phyloP scores from a whole-genome alignment of 2,329 filamentous ascomycete genomes.

The Trichophyton mentagrophytes region DNA sequence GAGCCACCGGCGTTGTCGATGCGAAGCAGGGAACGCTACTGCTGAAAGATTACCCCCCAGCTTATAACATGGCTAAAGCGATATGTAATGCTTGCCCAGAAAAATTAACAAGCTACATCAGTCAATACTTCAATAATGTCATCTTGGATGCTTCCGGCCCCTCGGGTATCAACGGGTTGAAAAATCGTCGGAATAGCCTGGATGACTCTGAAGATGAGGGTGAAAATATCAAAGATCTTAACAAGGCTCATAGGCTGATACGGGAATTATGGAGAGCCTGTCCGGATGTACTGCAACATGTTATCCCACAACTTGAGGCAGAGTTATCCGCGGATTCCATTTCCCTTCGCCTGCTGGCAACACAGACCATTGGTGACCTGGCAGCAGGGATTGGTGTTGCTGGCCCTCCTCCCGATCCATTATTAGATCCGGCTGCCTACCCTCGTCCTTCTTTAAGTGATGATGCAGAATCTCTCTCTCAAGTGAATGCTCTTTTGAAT shows the following conservation, averaged over 20 bases:
- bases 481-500: conserved; percentile 56
- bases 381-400: conserved; percentile 86
- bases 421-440: conserved; percentile 70
- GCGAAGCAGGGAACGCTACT: conserved; percentile 69
- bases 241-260: conserved; percentile 78
- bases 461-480: conserved; percentile 38
- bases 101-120: conserved; percentile 88
- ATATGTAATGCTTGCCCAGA: conserved; percentile 82
- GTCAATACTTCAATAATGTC: conserved; percentile 93
- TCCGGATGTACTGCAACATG: conserved; percentile 77
- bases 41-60: conserved; percentile 77
- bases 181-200: conserved; percentile 37
- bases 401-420: conserved; percentile 60
- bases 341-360: conserved; percentile 72
- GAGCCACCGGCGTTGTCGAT: conserved; percentile 45
- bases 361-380: conserved; percentile 90
- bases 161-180: conserved; percentile 42
- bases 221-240: conserved; percentile 72
- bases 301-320: conserved; percentile 84
- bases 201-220: conserved; percentile 58
- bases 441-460: conserved; percentile 46
- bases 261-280: conserved; percentile 89
- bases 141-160: conserved; percentile 73
- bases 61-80: conserved; percentile 92
- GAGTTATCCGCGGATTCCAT: conserved; percentile 85